These are phyloP conservation scores for Hysterangium stoloniferum DNA, from an alignment of 768 basidiomycete species.

Conservation along the genomic window DNA sequence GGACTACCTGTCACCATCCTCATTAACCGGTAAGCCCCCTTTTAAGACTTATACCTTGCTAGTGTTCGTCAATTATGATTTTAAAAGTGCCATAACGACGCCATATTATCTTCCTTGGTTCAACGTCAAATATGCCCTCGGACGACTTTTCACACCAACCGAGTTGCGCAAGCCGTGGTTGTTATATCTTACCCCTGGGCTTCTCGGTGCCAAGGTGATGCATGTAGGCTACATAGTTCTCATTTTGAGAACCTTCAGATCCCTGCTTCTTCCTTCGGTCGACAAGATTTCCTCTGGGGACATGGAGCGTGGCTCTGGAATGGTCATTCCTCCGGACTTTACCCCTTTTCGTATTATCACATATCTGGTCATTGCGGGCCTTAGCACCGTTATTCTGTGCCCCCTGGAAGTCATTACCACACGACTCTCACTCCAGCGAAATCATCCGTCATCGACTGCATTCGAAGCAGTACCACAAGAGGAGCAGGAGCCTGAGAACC, in stretches of 20 bases:
- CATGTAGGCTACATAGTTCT: constrained; percentile 41
- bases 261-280: constrained; percentile 49
- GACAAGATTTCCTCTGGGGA: constrained; percentile 14
- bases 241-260: constrained; percentile 33
- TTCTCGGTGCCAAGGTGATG: constrained; percentile 36
- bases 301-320: constrained; percentile 23
- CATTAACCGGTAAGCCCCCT: constrained; percentile 55
- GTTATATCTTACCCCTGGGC: constrained; percentile 70
- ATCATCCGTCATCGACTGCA: constrained; percentile 60
- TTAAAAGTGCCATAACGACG: constrained; percentile 67
- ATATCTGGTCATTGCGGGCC: constrained; percentile 47
- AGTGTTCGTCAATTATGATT: constrained; percentile 3
- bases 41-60: background rate
- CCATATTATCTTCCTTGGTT: constrained; percentile 69
- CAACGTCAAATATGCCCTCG: constrained; percentile 47
- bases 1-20: constrained; percentile 64
- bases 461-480: constrained; percentile 72
- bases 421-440: constrained; percentile 76
- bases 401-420: constrained; percentile 78
- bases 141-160: constrained; percentile 70
- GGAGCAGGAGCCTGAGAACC: constrained; percentile 49
- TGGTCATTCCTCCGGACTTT: constrained; percentile 35
- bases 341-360: constrained; percentile 43
- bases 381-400: constrained; percentile 53
- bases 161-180: constrained; percentile 75